Conservation (phyloP, 2,329 filamentous ascomycete species). For the Diaporthe longicolla region DNA sequence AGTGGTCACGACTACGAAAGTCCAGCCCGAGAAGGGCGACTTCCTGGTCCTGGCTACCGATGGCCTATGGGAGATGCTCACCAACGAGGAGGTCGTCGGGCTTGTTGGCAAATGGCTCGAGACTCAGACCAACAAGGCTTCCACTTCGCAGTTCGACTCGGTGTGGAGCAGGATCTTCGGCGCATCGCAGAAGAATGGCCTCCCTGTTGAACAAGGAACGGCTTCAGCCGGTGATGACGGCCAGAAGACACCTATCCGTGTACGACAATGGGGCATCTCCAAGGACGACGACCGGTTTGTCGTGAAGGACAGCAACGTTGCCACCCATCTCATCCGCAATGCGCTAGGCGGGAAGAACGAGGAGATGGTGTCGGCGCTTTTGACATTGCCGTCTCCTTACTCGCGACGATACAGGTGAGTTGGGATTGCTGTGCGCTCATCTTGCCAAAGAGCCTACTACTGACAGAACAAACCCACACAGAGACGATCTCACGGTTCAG, state of each 20-base stretch:
- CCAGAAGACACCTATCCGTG: slow-evolving; percentile 88
- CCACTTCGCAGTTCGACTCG: slow-evolving; percentile 76
- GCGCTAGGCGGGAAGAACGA: slow-evolving; percentile 93
- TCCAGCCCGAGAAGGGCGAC: slow-evolving; percentile 90
- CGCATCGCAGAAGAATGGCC: slow-evolving; percentile 60
- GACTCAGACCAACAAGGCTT: slow-evolving; percentile 69
- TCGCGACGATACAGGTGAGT: slow-evolving; percentile 89
- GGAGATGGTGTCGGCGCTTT: slow-evolving; percentile 92
- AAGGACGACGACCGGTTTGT: slow-evolving; percentile 85
- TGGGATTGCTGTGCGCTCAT: background rate
- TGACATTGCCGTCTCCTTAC: slow-evolving; percentile 93
- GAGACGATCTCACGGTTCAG: slow-evolving; percentile 96
- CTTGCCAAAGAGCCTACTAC: background rate
- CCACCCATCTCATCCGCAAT: slow-evolving; percentile 95
- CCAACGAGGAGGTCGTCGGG: slow-evolving; percentile 97
- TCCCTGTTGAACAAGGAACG: slow-evolving; percentile 82
- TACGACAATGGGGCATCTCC: slow-evolving; percentile 91
- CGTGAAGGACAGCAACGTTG: slow-evolving; percentile 94
- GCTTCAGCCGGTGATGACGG: slow-evolving; percentile 68
- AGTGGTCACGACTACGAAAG: slow-evolving; percentile 91
- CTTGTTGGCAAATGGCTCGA: slow-evolving; percentile 98
- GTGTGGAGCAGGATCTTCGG: slow-evolving; percentile 78
- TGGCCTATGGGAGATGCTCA: slow-evolving; percentile 98
- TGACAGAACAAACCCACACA: slow-evolving; percentile 53
- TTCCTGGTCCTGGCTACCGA: slow-evolving; percentile 98